Evolutionary conservation across 352 stramenopile genomes (phyloP), one percentile per base, ranked within the genome.

Genomic region (Phytophthora agathidicida): DNA sequence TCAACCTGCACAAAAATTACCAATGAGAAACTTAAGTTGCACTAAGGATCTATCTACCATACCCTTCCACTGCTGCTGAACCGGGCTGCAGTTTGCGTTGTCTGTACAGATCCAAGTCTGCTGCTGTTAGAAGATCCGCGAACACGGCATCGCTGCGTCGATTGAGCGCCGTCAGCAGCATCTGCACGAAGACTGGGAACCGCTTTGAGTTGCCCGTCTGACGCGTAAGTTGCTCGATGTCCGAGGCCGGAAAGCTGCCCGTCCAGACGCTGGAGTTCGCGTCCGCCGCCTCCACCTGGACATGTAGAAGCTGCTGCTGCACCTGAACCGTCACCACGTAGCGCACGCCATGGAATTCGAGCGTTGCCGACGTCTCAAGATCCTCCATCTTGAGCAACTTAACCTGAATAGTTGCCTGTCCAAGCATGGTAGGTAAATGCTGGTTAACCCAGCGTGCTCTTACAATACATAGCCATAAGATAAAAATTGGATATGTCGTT

Each of bases 151-250:
- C 90, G 48, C 80, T 96, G 33, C 77, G 72, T 32, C 79, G 56
- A 7, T 69, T 54, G 11, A 98, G 69, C 2, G 92, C 92, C 6
- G 83, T 91, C 3, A 89, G 60, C 33, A 98, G 78, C 93, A 98
- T 98, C 55, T 93, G 94, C 26, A 96, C 86, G 50, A 98, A 98
- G 6, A 97, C 81, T 5, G 72, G 49, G 39, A 98, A 97, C 35
- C 78, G 83, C 68, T 98, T 98, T 67, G 83, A 97, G 67, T 97
- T 98, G 52, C 94, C 91, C 20, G 94, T 97, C 65, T 98, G 97
- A 11, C 83, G 78, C 38, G 93, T 97, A 37, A 98, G 83, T 55
- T 97, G 86, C 66, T 98, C 91, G 4, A 98, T 60, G 44, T 97
- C 80, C 79, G 54, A 33, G 14, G 79, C 69, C 1, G 77, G 70